Base-by-base conservation (phyloP, 805 yeast species). In the Torulaspora maleeae region DNA sequence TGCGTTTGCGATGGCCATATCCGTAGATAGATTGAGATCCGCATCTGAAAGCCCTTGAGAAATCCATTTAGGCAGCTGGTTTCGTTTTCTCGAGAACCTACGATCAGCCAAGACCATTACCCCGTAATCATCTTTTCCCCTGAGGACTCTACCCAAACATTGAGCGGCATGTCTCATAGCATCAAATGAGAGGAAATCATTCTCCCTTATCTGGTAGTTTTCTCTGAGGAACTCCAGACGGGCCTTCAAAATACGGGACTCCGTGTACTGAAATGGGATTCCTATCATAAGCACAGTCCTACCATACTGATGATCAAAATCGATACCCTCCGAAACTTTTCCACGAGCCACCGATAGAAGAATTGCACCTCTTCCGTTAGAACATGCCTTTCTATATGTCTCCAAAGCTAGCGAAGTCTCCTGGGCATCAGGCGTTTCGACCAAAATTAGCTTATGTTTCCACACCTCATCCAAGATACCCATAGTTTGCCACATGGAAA, bases 121-220 rank as follows among this genome's bases (percentile, higher is more conserved):
- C 51, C 99, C 99, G 65, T 93, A 93, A 71, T 93, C 99, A 61
- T 93, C 97, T 64, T 93, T 93, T 54, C 99, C 99, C 71, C 99
- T 79, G 51, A 93, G 71, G 44, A 93, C 99, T 62, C 99, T 80
- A 9, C 99, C 99, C 59, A 93, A 69, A 68, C 99, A 93, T 66
- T 93, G 99, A 0, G 99, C 98, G 3, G 98, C 99, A 69, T 93
- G 99, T 61, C 99, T 80, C 99, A 93, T 93, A 11, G 99, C 99
- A 68, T 93, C 99, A 74, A 93, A 93, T 9, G 98, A 90, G 30
- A 93, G 64, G 62, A 93, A 93, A 59, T 93, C 99, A 61, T 87
- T 89, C 59, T 93, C 99, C 52, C 88, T 77, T 45, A 93, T 91
- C 58, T 89, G 95, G 63, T 79, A 91, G 58, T 89, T 90, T 61